These are phyloP conservation scores for Solanum lycopersicoides DNA, from an alignment of 257 asterid genomes.

Conservation along the genomic window DNA sequence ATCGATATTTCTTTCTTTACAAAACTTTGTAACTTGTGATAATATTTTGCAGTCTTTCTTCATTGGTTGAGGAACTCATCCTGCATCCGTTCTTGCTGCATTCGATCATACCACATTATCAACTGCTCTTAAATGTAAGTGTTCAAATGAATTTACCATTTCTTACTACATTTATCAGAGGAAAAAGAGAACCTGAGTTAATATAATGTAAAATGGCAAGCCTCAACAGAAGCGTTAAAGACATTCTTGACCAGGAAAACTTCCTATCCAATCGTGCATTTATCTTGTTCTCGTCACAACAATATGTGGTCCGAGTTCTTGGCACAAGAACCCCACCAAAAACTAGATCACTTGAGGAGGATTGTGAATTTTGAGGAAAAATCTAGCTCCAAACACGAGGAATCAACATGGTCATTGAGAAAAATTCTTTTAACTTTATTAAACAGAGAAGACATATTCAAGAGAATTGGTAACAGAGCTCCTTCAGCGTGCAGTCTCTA, in stretches of 20 bases:
- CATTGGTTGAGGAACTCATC: conserved; percentile 70
- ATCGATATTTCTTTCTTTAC: neutral
- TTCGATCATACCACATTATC: conserved; percentile 19
- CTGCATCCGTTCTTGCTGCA: conserved; percentile 67
- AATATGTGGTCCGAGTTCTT: conserved; percentile 42
- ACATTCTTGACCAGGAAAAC: conserved; percentile 30
- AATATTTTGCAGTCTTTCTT: conserved; percentile 47
- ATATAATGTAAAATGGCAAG: conserved; percentile 17
- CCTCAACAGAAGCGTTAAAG: conserved; percentile 26
- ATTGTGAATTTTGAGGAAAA: neutral
- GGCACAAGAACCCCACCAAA: conserved; percentile 23
- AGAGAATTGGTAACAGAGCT: too few species aligned
- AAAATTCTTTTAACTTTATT: conserved; percentile 29
- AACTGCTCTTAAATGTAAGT: conserved; percentile 67
- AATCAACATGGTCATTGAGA: conserved; percentile 44
- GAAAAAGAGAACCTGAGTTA: too few species aligned
- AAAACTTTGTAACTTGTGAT: neutral
- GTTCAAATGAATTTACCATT: neutral
- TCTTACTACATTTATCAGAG: neutral
- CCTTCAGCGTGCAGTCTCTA: too few species aligned
- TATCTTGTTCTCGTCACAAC: conserved; percentile 22
- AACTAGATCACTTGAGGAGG: conserved; percentile 38
- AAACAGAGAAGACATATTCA: neutral
- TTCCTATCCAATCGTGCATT: conserved; percentile 43
- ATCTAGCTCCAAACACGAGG: neutral